Conservation (phyloP, 495 filamentous ascomycete genomes). For the Mytilinidion resinicola region DNA sequence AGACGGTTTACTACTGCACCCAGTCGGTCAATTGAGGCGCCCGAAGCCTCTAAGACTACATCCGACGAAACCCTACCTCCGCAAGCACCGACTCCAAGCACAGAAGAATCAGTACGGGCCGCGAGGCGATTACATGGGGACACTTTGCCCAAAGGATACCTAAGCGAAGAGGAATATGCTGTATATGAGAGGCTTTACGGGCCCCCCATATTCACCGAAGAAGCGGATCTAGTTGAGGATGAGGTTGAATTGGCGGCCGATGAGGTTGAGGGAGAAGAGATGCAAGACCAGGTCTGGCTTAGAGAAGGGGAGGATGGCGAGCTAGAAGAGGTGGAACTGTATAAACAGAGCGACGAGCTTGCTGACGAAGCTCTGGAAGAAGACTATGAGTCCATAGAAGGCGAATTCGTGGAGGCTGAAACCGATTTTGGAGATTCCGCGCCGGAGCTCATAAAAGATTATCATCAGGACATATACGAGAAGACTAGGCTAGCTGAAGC, state of each 20-base stretch:
- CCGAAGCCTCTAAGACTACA: background rate
- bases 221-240: constrained; percentile 50
- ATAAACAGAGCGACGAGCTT: constrained; percentile 8
- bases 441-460: constrained; percentile 9
- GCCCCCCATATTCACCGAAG: constrained; percentile 51
- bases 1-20: background rate
- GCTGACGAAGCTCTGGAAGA: constrained; percentile 15
- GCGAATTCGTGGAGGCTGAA: constrained; percentile 20
- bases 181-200: constrained; percentile 82
- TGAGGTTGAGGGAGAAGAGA: constrained; percentile 36
- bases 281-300: constrained; percentile 36
- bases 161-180: constrained; percentile 62
- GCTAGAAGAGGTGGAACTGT: constrained; percentile 31
- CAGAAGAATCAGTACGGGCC: constrained; percentile 42
- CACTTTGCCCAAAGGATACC: constrained; percentile 63
- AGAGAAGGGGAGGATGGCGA: constrained; percentile 47
- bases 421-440: constrained; percentile 7
- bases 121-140: constrained; percentile 72
- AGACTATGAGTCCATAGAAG: constrained; percentile 11
- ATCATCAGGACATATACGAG: constrained; percentile 22
- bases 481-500: constrained; percentile 36
- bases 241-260: constrained; percentile 31
- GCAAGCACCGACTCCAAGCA: background rate
- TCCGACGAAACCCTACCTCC: background rate
- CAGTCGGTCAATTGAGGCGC: background rate